Base-by-base conservation (phyloP, 2,329 filamentous ascomycete species). In the Aspergillus novofumigatus region DNA sequence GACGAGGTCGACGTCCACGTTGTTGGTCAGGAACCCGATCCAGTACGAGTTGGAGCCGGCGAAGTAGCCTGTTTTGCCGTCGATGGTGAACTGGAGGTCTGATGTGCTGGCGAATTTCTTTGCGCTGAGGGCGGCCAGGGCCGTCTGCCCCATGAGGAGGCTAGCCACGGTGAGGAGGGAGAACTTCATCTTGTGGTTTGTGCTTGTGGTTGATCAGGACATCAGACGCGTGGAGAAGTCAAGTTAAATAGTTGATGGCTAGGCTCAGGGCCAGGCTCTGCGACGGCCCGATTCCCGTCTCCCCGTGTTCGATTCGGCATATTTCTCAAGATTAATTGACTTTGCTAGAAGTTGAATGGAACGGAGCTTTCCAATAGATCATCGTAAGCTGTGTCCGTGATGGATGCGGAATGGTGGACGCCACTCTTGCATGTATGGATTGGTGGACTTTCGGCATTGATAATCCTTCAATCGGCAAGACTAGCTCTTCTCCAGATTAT, bases 21-120 rank as follows among this genome's bases (percentile, higher is more conserved):
- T 71, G 56, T 78, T 76, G 14, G 72, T 79, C 21, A 81, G 67
- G 66, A 82, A 81, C 0, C 74, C 73, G 29, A 82, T 76, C 80
- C 80, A 83, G 70, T 82, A 83, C 4, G 77, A 70, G 63, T 83
- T 83, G 1, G 79, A 80, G 10, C 75, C 81, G 4, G 77, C 77
- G 60, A 75, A 81, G 62, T 81, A 78, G 54, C 69, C 67, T 14
- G 71, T 68, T 55, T 70, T 62, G 29, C 74, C 73, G 55, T 76
- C 70, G 51, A 78, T 76, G 41, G 67, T 65, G 61, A 78, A 78
- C 2, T 69, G 59, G 1, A 69, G 59, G 4, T 65, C 69, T 10
- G 61, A 65, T 2, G 61, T 66, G 17, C 53, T 65, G 11, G 67
- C 50, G 51, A 71, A 70, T 17, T 35, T 29, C 3, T 11, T 35